Conservation (phyloP, 768 basidiomycete genomes). For the Mycena galericulata region DNA sequence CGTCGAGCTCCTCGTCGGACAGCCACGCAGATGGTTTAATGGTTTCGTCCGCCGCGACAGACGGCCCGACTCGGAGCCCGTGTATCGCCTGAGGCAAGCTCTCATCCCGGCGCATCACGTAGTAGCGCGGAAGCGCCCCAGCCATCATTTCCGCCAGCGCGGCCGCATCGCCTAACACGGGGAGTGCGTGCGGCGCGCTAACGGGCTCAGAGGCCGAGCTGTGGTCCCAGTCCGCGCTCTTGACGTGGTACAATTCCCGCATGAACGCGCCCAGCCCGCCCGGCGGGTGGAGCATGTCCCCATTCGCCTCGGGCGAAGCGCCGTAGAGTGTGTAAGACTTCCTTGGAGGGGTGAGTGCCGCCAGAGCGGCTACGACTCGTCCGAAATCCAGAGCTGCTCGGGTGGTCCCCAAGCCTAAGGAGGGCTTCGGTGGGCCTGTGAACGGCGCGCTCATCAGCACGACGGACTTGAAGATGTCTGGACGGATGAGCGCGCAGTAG, state of each 20-base stretch:
- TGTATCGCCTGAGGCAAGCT: slow-evolving; percentile 64
- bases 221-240: slow-evolving; percentile 65
- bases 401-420: too few relatives aligned
- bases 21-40: too few relatives aligned
- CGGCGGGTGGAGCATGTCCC: slow-evolving; percentile 56
- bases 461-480: slow-evolving; percentile 66
- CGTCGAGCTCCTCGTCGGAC: slow-evolving; percentile 57
- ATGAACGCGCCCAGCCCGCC: slow-evolving; percentile 61
- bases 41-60: slow-evolving; percentile 38
- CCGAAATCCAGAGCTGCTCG: too few relatives aligned
- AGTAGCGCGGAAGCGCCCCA: slow-evolving; percentile 66
- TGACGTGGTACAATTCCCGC: slow-evolving; percentile 68
- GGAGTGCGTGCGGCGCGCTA: too few relatives aligned
- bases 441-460: slow-evolving; percentile 74
- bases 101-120: slow-evolving; percentile 67
- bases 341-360: slow-evolving; percentile 58
- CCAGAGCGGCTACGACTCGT: too few relatives aligned
- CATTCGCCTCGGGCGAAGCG: slow-evolving; percentile 58
- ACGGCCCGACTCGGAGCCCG: slow-evolving; percentile 50
- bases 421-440: slow-evolving; percentile 52
- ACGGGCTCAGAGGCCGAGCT: slow-evolving; percentile 58
- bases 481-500: slow-evolving; percentile 63
- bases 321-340: slow-evolving; percentile 71
- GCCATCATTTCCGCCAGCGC: slow-evolving; percentile 51
- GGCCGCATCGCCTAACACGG: too few relatives aligned